Conservation (phyloP, 768 basidiomycete genomes). For the Pleurotus salmoneostramineus region DNA sequence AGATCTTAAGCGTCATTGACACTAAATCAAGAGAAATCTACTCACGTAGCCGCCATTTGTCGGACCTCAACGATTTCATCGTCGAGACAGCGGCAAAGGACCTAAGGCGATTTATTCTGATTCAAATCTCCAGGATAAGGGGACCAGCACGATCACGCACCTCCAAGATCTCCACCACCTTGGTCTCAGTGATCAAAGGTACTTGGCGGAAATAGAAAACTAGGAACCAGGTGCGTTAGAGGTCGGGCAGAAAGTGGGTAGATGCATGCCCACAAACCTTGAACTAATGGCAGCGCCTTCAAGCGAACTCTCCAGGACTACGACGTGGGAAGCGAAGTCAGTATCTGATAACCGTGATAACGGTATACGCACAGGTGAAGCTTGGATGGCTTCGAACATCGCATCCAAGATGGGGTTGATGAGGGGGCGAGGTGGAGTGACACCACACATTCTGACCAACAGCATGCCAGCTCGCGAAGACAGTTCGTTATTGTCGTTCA, state of each 20-base stretch:
- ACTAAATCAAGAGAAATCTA: slow-evolving; percentile 3
- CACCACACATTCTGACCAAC: slow-evolving; percentile 81
- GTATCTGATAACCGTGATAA: not conserved
- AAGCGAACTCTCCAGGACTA: slow-evolving; percentile 88
- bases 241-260: not conserved
- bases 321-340: not conserved
- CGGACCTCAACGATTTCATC: slow-evolving; percentile 89
- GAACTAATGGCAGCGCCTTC: slow-evolving; percentile 81
- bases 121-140: not conserved
- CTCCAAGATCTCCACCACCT: slow-evolving; percentile 78
- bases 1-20: not conserved
- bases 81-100: slow-evolving; percentile 75
- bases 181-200: slow-evolving; percentile 72
- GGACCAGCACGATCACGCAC: slow-evolving; percentile 28
- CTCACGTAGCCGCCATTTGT: slow-evolving; percentile 83
- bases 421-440: slow-evolving; percentile 69
- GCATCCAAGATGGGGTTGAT: slow-evolving; percentile 66
- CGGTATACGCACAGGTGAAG: slow-evolving; percentile 55
- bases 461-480: slow-evolving; percentile 60
- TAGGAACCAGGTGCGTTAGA: slow-evolving; percentile 17
- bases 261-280: slow-evolving; percentile 39
- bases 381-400: slow-evolving; percentile 74
- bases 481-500: slow-evolving; percentile 74
- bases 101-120: slow-evolving; percentile 30
- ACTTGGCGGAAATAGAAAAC: slow-evolving; percentile 89